Percentiles rank a stretch among this genome's conserved stretches.
Conservation (phyloP, 108 stramenopile species). For the Pseudonitzschia pungens region DNA sequence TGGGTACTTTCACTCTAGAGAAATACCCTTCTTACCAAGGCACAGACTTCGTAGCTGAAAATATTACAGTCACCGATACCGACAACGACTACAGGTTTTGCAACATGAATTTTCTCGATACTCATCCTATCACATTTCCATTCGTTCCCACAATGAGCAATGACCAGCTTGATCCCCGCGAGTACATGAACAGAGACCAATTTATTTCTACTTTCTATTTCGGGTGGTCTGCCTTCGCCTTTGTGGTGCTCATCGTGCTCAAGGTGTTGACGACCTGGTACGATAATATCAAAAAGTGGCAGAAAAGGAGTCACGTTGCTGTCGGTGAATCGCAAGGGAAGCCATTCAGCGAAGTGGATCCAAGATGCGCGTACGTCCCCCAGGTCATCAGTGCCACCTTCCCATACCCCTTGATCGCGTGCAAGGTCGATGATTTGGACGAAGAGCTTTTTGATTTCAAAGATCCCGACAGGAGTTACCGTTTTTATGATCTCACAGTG, state of each 20-base stretch:
- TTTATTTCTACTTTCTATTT: constrained; percentile 58
- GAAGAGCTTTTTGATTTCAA: constrained; percentile 68
- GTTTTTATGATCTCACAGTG: constrained; percentile 69
- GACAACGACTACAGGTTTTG: constrained; percentile 38
- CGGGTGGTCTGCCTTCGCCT: constrained; percentile 56
- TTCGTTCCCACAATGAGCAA: constrained; percentile 37
- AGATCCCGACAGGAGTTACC: constrained; percentile 63
- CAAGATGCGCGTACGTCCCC: constrained; percentile 63
- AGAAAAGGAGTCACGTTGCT: neutral
- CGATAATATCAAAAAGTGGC: neutral
- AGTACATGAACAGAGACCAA: constrained; percentile 82
- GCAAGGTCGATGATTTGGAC: constrained; percentile 60
- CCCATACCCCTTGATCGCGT: constrained; percentile 76
- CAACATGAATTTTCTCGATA: constrained; percentile 35
- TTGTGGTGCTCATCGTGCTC: constrained; percentile 1
- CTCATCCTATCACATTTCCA: constrained; percentile 34
- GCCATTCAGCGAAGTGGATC: constrained; percentile 52
- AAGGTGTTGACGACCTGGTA: constrained; percentile 7
- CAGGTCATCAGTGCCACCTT: constrained; percentile 60
- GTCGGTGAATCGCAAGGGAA: constrained; percentile 57
- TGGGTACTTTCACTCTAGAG: constrained; percentile 7
- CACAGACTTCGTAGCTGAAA: neutral
- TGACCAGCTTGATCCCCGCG: constrained; percentile 40
- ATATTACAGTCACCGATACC: constrained; percentile 9
- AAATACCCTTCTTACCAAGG: neutral